These are phyloP conservation scores for Cicer judaicum DNA, from an alignment of 306 rosid genomes.

Conservation along the genomic window DNA sequence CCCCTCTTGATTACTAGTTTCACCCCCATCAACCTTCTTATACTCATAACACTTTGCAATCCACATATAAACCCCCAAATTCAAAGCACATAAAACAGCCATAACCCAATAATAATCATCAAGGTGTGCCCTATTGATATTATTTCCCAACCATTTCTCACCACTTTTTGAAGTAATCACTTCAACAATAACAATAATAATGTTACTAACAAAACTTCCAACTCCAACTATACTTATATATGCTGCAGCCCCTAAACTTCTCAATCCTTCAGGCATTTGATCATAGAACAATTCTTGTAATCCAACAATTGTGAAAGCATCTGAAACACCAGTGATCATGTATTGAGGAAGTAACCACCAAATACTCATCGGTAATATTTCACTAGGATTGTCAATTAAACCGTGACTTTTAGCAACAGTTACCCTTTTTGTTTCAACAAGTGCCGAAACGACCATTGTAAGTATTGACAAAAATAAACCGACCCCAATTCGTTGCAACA, in stretches of 20 bases:
- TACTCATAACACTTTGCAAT: slow-evolving; percentile 59
- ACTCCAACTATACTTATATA: slow-evolving; percentile 60
- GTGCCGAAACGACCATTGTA: slow-evolving; percentile 63
- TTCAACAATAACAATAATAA: slow-evolving; percentile 51
- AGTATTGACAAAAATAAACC: slow-evolving; percentile 68
- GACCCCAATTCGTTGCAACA: slow-evolving; percentile 68
- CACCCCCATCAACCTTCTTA: slow-evolving; percentile 51
- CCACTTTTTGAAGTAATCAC: slow-evolving; percentile 41
- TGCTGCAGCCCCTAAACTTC: slow-evolving; percentile 84
- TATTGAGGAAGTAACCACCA: slow-evolving; percentile 95
- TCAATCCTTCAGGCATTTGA: slow-evolving; percentile 66
- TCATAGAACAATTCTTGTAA: slow-evolving; percentile 71
- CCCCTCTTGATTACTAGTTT: slow-evolving; percentile 23
- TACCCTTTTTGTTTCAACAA: slow-evolving; percentile 65
- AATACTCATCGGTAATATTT: slow-evolving; percentile 59
- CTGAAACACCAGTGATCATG: slow-evolving; percentile 54
- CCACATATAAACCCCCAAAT: slow-evolving; percentile 39
- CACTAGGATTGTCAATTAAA: slow-evolving; percentile 56
- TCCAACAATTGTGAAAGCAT: slow-evolving; percentile 64
- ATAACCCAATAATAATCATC: slow-evolving; percentile 67
- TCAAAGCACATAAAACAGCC: slow-evolving; percentile 63
- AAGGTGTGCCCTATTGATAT: slow-evolving; percentile 71
- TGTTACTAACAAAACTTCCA: slow-evolving; percentile 63
- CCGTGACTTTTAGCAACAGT: slow-evolving; percentile 47
- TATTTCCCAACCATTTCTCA: slow-evolving; percentile 64